phyloP scores from a whole-genome alignment of 345 rosid species.

The Eucalyptus viminalis region DNA sequence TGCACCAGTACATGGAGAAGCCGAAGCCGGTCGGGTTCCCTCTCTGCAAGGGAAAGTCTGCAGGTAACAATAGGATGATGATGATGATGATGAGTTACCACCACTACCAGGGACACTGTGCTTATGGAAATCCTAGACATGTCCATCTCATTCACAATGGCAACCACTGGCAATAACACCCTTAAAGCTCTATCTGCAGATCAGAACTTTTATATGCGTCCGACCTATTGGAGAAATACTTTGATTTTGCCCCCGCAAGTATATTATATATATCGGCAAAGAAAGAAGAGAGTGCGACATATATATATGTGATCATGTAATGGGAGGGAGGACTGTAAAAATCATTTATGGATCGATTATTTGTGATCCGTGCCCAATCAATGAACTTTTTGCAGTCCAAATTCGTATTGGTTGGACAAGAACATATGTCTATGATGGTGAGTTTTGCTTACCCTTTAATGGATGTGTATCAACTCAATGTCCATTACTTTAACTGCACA shows the following conservation, averaged over 20 bases:
- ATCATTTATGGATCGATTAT: constrained; percentile 16
- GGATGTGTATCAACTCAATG: neutral
- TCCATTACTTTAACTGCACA: neutral
- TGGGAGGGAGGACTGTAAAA: constrained; percentile 29
- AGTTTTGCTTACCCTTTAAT: neutral
- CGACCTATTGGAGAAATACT: neutral
- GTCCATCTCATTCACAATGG: constrained; percentile 46
- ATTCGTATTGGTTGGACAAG: constrained; percentile 12
- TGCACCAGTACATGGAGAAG: constrained; percentile 1
- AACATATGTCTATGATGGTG: constrained; percentile 20
- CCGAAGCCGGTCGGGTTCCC: neutral
- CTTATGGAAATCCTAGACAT: constrained; percentile 32
- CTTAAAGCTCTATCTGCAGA: neutral
- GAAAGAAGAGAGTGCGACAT: neutral
- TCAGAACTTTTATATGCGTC: neutral
- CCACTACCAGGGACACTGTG: constrained; percentile 29
- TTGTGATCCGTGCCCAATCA: constrained; percentile 28
- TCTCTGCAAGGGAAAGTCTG: constrained; percentile 11
- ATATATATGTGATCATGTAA: constrained; percentile 10
- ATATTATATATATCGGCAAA: neutral
- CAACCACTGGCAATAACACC: constrained; percentile 51
- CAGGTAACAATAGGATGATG: constrained; percentile 3
- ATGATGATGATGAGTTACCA: constrained; percentile 2
- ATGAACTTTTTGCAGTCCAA: constrained; percentile 32
- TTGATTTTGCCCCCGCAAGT: neutral